phyloP scores from a whole-genome alignment of 805 yeast species.

The Sugiyamaella valdiviana region DNA sequence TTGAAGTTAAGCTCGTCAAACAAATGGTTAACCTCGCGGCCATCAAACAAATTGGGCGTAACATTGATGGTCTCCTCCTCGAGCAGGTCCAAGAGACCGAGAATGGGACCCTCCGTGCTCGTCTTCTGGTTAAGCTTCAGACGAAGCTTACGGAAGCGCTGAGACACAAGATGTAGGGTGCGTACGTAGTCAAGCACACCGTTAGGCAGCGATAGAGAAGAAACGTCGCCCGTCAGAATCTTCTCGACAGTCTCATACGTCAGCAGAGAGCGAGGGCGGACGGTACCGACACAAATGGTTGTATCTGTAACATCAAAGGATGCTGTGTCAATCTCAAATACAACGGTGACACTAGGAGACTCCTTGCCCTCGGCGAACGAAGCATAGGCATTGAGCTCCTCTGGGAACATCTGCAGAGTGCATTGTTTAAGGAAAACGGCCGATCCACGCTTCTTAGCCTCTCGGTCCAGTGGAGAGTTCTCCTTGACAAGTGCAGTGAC shows the following conservation, averaged over 20 bases:
- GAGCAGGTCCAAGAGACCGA: constrained; percentile 67
- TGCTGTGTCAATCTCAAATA: constrained; percentile 70
- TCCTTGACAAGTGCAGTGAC: constrained; percentile 63
- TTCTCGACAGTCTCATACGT: constrained; percentile 15
- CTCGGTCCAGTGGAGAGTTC: constrained; percentile 75
- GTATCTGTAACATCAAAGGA: constrained; percentile 68
- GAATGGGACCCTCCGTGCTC: constrained; percentile 37
- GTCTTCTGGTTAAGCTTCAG: constrained; percentile 38
- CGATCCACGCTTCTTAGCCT: constrained; percentile 83
- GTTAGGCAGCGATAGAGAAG: constrained; percentile 31
- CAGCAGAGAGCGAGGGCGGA: constrained; percentile 54
- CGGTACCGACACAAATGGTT: constrained; percentile 66
- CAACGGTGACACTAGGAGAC: constrained; percentile 66
- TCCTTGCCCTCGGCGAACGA: constrained; percentile 57
- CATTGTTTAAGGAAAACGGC: constrained; percentile 83
- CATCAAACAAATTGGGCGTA: constrained; percentile 54
- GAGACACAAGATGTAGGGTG: constrained; percentile 57
- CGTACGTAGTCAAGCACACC: constrained; percentile 61
- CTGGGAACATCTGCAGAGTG: constrained; percentile 61
- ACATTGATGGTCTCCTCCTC: constrained; percentile 80
- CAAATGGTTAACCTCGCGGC: constrained; percentile 48
- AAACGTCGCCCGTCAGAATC: constrained; percentile 1
- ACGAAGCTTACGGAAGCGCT: constrained; percentile 65
- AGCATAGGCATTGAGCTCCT: constrained; percentile 45
- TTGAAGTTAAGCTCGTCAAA: constrained; percentile 72